Percentiles rank a stretch among this genome's conserved stretches.
phyloP scores from a whole-genome alignment of 352 stramenopile species.

The Pythium guiyangense region DNA sequence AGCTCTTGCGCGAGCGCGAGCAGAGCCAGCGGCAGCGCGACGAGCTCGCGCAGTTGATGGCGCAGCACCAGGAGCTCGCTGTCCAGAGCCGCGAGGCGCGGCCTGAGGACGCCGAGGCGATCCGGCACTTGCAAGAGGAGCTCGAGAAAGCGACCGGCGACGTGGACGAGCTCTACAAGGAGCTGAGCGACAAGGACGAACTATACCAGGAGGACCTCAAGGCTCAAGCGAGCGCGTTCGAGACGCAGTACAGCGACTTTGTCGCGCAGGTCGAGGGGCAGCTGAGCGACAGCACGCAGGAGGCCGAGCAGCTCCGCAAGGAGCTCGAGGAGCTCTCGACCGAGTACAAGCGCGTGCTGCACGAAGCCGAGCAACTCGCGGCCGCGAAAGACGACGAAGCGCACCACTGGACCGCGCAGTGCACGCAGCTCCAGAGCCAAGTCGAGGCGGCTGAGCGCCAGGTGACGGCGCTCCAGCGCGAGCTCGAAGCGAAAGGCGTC shows the following conservation, averaged over 20 bases:
- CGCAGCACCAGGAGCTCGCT: constrained; percentile 31
- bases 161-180: constrained; percentile 36
- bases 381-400: constrained; percentile 38
- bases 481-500: neutral
- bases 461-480: constrained; percentile 23
- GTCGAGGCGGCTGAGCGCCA: constrained; percentile 34
- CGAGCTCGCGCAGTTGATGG: constrained; percentile 49
- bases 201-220: constrained; percentile 42
- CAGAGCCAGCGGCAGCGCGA: constrained; percentile 46
- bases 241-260: constrained; percentile 56
- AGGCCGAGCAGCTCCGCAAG: constrained; percentile 54
- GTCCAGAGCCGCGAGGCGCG: constrained; percentile 19
- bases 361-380: constrained; percentile 20
- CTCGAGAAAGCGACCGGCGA: constrained; percentile 28
- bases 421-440: constrained; percentile 35
- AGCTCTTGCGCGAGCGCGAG: constrained; percentile 44
- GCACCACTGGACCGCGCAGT: constrained; percentile 44
- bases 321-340: constrained; percentile 43
- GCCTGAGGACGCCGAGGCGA: constrained; percentile 20
- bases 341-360: constrained; percentile 33
- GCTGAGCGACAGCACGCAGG: constrained; percentile 36
- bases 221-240: constrained; percentile 41
- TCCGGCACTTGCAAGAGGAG: constrained; percentile 41
- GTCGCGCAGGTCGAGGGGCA: constrained; percentile 46
- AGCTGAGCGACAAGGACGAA: constrained; percentile 42